Evolutionary conservation across 176 grass and related monocot species (phyloP).

Genomic region (Oryza glaberrima): DNA sequence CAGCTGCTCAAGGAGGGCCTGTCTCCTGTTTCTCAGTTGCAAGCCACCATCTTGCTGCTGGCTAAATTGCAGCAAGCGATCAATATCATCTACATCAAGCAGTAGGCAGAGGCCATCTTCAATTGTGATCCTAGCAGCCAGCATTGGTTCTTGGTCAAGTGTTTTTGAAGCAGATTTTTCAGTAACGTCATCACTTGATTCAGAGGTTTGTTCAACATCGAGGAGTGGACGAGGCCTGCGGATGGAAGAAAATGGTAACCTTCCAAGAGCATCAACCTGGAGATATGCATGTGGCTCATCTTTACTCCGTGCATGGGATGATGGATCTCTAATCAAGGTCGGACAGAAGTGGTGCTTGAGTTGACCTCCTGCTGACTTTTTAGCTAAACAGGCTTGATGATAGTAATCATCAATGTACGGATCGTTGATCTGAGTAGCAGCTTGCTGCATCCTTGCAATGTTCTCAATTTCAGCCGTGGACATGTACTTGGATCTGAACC

Average conservation of each 20-base stretch:
- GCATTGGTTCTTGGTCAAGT: constrained; percentile 84
- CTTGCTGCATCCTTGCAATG: constrained; percentile 80
- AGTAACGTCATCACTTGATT: constrained; percentile 38
- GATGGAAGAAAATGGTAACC: constrained; percentile 85
- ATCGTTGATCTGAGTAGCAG: constrained; percentile 68
- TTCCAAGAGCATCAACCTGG: constrained; percentile 85
- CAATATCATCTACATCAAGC: constrained; percentile 85
- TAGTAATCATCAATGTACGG: constrained; percentile 89
- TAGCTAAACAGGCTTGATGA: constrained; percentile 83
- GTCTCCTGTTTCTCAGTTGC: constrained; percentile 65
- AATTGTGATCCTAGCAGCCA: constrained; percentile 84
- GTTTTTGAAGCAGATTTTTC: constrained; percentile 63
- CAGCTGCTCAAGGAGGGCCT: constrained; percentile 66
- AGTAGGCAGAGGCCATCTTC: constrained; percentile 76
- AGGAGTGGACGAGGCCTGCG: constrained; percentile 81
- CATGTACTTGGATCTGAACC: constrained; percentile 74
- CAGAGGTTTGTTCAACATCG: constrained; percentile 68
- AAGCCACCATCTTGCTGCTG: constrained; percentile 74
- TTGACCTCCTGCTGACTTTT: constrained; percentile 58
- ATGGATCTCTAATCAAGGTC: constrained; percentile 60
- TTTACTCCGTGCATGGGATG: constrained; percentile 51
- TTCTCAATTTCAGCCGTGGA: constrained; percentile 70
- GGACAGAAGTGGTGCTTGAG: constrained; percentile 85
- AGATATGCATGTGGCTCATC: constrained; percentile 88
- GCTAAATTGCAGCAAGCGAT: constrained; percentile 72